Percentiles rank a stretch among this genome's conserved stretches.
phyloP scores from a whole-genome alignment of 768 basidiomycete genomes.

The Coprinopsis cinerea region DNA sequence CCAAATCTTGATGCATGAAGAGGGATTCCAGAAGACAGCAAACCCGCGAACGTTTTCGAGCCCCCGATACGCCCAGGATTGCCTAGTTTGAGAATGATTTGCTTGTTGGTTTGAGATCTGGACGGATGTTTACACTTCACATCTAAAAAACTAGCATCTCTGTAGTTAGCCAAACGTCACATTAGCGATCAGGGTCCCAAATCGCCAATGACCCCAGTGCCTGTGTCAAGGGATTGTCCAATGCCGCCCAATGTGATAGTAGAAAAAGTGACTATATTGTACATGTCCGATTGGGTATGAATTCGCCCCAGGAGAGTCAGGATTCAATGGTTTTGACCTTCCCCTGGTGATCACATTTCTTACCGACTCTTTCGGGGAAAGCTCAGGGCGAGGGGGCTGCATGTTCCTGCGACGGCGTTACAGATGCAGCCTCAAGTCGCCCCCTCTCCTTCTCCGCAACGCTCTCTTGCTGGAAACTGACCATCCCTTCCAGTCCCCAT shows the following conservation, averaged over 20 bases:
- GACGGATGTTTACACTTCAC: no score
- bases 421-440: slow-evolving; percentile 15
- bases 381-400: not conserved
- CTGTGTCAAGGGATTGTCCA: no score
- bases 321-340: no score
- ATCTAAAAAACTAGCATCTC: not conserved
- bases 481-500: slow-evolving; percentile 92
- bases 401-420: not conserved
- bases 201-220: no score
- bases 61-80: not conserved
- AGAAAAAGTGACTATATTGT: no score
- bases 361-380: no score
- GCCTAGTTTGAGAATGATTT: not conserved
- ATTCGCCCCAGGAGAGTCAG: no score
- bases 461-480: slow-evolving; percentile 72
- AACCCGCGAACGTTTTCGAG: not conserved
- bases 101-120: no score
- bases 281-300: no score
- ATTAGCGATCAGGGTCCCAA: not conserved
- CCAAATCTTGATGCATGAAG: slow-evolving; percentile 7
- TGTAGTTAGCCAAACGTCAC: not conserved
- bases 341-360: no score
- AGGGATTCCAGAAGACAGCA: not conserved
- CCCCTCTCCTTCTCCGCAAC: slow-evolving; percentile 50
- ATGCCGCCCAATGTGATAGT: no score